Percentiles rank a stretch among this genome's conserved stretches.
These are phyloP conservation scores for Salicornia ramosissima DNA, from an alignment of 148 eudicot genomes.

Conservation along the genomic window DNA sequence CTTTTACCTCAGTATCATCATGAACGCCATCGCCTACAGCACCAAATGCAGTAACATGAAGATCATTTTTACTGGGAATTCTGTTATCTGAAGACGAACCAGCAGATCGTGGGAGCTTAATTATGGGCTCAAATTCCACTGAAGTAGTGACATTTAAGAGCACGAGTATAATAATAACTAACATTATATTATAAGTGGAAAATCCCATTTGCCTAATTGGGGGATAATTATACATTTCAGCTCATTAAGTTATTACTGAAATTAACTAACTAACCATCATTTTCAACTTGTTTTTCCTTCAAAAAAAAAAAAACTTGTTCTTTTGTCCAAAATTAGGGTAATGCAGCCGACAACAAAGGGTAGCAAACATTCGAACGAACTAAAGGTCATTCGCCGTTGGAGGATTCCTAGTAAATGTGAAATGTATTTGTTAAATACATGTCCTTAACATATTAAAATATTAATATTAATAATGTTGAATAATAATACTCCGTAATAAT, in stretches of 20 bases:
- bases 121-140: slow-evolving; percentile 35
- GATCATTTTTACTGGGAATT: slow-evolving; percentile 16
- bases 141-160: slow-evolving; percentile 18
- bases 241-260: not conserved
- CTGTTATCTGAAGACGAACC: slow-evolving; percentile 18
- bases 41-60: slow-evolving; percentile 40
- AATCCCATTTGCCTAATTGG: slow-evolving; percentile 13
- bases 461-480: too few species aligned
- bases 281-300: not conserved
- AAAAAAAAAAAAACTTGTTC: too few species aligned
- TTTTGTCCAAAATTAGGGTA: not conserved
- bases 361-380: too few species aligned
- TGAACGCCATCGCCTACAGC: slow-evolving; percentile 52
- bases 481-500: too few species aligned
- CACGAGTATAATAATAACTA: slow-evolving; percentile 10
- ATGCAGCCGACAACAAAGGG: not conserved
- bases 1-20: slow-evolving; percentile 55
- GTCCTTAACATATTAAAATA: too few species aligned
- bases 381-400: too few species aligned
- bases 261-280: not conserved
- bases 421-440: too few species aligned
- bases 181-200: not conserved
- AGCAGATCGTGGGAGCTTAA: slow-evolving; percentile 43
- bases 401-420: too few species aligned
- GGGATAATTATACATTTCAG: not conserved